Evolutionary conservation across 768 basidiomycete species (phyloP), one percentile per base, ranked within the genome.

Genomic region (Trametes cubensis): DNA sequence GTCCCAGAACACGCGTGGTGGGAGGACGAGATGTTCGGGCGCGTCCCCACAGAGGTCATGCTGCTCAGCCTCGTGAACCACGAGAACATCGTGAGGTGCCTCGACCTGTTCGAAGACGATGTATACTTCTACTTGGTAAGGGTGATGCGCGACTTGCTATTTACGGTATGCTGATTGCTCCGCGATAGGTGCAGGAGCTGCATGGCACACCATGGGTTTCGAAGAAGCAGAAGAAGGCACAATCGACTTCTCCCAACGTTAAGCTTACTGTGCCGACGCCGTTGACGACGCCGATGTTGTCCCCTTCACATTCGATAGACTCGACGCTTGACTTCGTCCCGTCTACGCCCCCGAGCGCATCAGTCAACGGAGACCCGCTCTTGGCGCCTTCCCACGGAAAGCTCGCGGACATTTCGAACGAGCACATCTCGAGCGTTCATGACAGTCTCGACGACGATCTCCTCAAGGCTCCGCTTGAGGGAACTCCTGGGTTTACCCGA

Each of bases 161-260:
- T 47, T 50, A 26, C 55, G 54, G 60, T 57, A 58, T 56, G 45
- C 58, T 52, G 41, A 47, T 48, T 6, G 34, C 15, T 53, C 58
- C 54, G 21, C 56, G 34, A 30, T 61, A 95, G 94, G 85, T 95
- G 4, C 93, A 94, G 78, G 95, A 96, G 73, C 79, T 96, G 26
- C 95, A 98, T 71, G 95, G 95, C 26, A 85, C 89, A 26, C 94
- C 95, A 4, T 98, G 95, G 95, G 79, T 72, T 20, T 70, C 78
- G 55, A 83, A 81, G 63, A 71, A 73, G 62, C 77, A 77, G 66
- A 77, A 73, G 72, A 71, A 61, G 66, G 47, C 47, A 42, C 71
- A 68, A 53, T 58, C 69, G 64, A 62, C 52, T 8, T 69, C 68
- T 58, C 70, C 65, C 41, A 74, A 63, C n/a, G 68, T 67, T 34